These are phyloP conservation scores for Plasmodium malariae DNA, from an alignment of 169 alveolate species.

Conservation along the genomic window DNA sequence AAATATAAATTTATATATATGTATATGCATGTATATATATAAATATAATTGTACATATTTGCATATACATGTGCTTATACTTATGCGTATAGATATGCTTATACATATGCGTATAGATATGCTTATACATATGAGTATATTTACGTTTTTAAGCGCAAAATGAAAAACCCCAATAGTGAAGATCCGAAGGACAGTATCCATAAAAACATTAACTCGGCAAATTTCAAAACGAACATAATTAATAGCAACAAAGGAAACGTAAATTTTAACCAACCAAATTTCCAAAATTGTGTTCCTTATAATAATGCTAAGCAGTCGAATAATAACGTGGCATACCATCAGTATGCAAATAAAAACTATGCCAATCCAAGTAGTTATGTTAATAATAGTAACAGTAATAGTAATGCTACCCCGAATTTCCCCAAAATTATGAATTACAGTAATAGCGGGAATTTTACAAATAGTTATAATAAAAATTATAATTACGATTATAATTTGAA, in stretches of 20 bases:
- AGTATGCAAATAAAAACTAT: not conserved
- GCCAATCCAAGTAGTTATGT: not conserved
- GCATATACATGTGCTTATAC: no score
- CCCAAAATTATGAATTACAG: not conserved
- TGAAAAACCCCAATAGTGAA: conserved; percentile 9
- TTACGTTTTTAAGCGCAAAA: not conserved
- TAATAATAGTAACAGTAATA: not conserved
- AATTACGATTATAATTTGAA: not conserved
- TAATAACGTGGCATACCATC: conserved; percentile 10
- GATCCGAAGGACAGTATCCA: conserved; percentile 6
- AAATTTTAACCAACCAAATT: conserved; percentile 23
- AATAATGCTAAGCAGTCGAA: conserved; percentile 25
- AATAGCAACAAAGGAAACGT: conserved; percentile 10
- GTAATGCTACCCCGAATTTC: not conserved
- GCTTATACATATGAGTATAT: not conserved
- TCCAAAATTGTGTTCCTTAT: conserved; percentile 2
- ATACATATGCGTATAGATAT: not conserved
- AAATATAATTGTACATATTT: no score
- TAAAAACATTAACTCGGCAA: not conserved
- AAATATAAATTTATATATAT: no score
- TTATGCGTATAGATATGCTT: not conserved
- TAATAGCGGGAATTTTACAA: conserved; percentile 10
- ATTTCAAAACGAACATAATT: conserved; percentile 1
- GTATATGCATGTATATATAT: no score
- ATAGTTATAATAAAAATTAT: not conserved